Conservation (phyloP, 345 rosid genomes). For the Salix arbutifolia region DNA sequence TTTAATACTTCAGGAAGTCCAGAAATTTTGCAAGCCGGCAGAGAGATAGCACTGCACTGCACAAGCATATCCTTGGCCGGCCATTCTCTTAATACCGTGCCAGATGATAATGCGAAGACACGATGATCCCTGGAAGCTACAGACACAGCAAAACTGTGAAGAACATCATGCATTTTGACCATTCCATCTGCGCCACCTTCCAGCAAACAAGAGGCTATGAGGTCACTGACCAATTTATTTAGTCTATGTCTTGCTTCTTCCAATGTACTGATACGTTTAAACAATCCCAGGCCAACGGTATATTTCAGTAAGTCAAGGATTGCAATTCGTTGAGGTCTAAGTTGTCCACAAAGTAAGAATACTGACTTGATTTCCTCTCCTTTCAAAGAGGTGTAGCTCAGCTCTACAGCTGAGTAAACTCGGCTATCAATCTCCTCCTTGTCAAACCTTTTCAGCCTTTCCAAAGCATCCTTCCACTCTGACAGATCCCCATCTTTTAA, state of each 20-base stretch:
- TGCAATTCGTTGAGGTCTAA: neutral
- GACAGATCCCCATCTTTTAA: neutral
- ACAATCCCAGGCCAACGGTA: conserved; percentile 16
- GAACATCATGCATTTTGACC: conserved; percentile 27
- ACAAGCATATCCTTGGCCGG: neutral
- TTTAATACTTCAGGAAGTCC: conserved; percentile 6
- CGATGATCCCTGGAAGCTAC: conserved; percentile 9
- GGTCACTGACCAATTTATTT: neutral
- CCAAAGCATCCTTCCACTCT: conserved; percentile 15
- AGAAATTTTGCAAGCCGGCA: neutral
- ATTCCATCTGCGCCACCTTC: neutral
- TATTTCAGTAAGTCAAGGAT: conserved; percentile 1
- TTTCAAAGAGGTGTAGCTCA: neutral
- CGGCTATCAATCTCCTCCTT: neutral
- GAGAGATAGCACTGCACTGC: neutral
- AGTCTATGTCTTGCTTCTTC: conserved; percentile 6
- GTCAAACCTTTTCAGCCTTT: neutral
- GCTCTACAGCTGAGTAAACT: neutral
- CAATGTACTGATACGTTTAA: neutral
- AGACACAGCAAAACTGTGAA: conserved; percentile 11
- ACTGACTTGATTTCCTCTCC: neutral
- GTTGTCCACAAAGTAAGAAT: conserved; percentile 1
- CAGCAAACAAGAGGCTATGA: conserved; percentile 19
- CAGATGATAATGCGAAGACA: neutral
- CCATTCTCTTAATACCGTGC: neutral